phyloP scores from a whole-genome alignment of 495 filamentous ascomycete genomes.

The Penicillium cinerascens region DNA sequence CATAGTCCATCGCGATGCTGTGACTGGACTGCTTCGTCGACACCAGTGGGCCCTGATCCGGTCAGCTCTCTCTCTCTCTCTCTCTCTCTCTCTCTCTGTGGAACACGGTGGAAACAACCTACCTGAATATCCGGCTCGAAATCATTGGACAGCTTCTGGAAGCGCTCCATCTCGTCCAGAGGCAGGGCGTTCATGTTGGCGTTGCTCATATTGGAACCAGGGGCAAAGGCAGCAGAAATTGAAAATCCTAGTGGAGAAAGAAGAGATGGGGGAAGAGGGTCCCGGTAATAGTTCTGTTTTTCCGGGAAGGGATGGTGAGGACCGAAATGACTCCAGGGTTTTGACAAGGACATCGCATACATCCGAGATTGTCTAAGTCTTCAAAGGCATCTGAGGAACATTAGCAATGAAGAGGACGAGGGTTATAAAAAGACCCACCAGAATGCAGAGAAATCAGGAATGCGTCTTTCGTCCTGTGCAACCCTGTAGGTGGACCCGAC shows the following conservation, averaged over 20 bases:
- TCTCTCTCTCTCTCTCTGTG: too few relatives aligned
- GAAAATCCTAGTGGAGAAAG: constrained; percentile 24
- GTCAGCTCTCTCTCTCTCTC: too few relatives aligned
- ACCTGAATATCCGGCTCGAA: constrained; percentile 68
- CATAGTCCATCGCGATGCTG: constrained; percentile 81
- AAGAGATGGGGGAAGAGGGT: constrained; percentile 19
- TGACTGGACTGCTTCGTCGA: constrained; percentile 73
- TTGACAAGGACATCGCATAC: constrained; percentile 46
- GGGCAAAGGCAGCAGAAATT: constrained; percentile 19
- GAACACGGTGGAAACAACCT: neutral
- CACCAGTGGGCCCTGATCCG: constrained; percentile 71
- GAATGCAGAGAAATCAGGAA: neutral
- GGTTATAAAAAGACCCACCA: neutral
- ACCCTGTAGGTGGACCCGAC: constrained; percentile 12
- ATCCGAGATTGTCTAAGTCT: constrained; percentile 8
- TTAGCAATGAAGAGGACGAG: neutral
- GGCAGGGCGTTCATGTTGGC: constrained; percentile 47
- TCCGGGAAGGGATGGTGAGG: constrained; percentile 35
- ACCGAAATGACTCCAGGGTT: constrained; percentile 38
- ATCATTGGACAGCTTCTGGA: constrained; percentile 54
- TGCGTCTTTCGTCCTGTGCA: constrained; percentile 5
- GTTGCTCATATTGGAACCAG: constrained; percentile 12
- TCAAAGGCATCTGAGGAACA: neutral
- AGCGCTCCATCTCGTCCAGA: constrained; percentile 50
- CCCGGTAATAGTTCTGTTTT: constrained; percentile 30